Base-by-base conservation (phyloP, 2,329 filamentous ascomycete species). In the Fusarium sp. region DNA sequence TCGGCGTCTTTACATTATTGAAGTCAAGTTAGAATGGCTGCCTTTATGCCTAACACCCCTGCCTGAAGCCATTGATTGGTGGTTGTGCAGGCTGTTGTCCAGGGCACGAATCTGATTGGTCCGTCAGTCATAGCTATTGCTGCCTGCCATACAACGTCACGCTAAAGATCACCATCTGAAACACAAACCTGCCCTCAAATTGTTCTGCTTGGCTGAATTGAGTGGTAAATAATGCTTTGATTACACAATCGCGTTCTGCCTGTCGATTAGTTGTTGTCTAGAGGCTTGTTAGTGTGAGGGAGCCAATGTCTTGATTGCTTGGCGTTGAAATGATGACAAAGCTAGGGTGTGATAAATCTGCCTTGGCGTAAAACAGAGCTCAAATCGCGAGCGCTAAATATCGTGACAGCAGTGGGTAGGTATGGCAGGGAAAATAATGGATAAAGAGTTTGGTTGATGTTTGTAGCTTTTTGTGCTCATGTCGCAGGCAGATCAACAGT, bases 241-340 rank as follows among this genome's bases (percentile, higher is more conserved):
- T 62, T 47, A 61, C 27, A 33, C 47, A 52, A 58, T 47, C 49
- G 39, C 20, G 37, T 35, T 43, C 15, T 44, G 11, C 40, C 33
- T 25, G 9, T 8, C 19, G 19, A 51, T 50, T n/a, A 33, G n/a
- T 15, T 30, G 17, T n/a, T n/a, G 17, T 13, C n/a, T 20, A 30
- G 23, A 25, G 22, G 49, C 2, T 8, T 50, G 22, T 50, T 70
- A 62, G 65, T 44, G 67, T 35, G 65, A 70, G 65, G 67, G 56
- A 69, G 56, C 65, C 58, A 43, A 53, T 54, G 54, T 55, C 62
- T 23, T 23, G 30, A 11, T 30, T 23, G 37, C 43, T 56, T 37
- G 30, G 37, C 51, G 37, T 32, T 37, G 39, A 23, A 22, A 15
- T 41, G 35, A 44, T 41, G 45, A 56, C 52, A 50, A 61, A 61